A percentile compares a stretch with the other conserved stretches of the same genome.
These are phyloP conservation scores for Nicotiana knightiana DNA, from an alignment of 257 asterid genomes.

Conservation along the genomic window DNA sequence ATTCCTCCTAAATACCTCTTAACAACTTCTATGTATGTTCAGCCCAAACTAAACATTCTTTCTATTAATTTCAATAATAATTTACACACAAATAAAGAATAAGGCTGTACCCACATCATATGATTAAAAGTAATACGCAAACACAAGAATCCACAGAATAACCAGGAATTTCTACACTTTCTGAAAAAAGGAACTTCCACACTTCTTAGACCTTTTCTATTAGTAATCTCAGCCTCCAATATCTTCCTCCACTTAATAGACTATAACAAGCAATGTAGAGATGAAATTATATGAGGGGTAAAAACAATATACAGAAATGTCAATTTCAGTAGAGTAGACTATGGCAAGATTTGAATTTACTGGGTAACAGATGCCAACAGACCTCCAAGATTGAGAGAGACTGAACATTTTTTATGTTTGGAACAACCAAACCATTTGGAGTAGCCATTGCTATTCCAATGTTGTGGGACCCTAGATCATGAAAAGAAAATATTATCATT, in stretches of 20 bases:
- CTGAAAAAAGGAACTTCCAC: not conserved
- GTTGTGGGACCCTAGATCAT: constrained; percentile 66
- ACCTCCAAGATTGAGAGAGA: constrained; percentile 84
- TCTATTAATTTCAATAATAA: not conserved
- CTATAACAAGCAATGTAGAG: not conserved
- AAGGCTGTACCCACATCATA: not conserved
- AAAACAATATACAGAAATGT: not conserved
- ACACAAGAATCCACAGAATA: not conserved
- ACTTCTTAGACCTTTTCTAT: not conserved
- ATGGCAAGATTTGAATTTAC: not conserved
- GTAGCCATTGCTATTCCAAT: constrained; percentile 98
- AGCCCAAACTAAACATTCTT: not conserved
- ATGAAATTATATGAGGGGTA: not conserved
- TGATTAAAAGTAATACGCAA: not conserved
- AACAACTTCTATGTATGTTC: not conserved
- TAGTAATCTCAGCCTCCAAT: not conserved
- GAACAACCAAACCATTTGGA: constrained; percentile 89
- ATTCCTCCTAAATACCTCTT: not conserved
- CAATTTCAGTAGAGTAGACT: not conserved
- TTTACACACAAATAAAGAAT: not conserved
- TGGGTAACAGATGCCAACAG: constrained; percentile 19
- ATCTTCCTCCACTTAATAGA: not conserved
- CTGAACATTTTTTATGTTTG: constrained; percentile 88
- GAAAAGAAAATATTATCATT: not conserved
- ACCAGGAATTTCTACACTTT: not conserved